Conservation (phyloP, 2,329 filamentous ascomycete species). For the Penicillium sclerotigenum region DNA sequence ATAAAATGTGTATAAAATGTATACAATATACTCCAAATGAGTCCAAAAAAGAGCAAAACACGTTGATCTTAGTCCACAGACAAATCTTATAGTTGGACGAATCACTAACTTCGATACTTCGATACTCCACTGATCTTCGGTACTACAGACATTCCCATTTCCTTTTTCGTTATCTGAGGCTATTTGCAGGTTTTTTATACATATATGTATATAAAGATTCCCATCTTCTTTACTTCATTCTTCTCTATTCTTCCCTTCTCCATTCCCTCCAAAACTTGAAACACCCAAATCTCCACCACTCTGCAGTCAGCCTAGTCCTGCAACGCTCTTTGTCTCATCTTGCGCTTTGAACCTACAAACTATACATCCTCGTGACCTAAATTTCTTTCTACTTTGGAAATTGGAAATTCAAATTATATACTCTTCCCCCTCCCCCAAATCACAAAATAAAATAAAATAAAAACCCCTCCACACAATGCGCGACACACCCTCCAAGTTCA, state of each 20-base stretch:
- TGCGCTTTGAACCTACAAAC: background rate
- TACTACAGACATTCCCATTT: background rate
- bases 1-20: too few species aligned
- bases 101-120: background rate
- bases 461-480: conserved; percentile 21
- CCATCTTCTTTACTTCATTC: background rate
- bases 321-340: conserved; percentile 20
- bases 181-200: conserved; percentile 6
- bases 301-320: conserved; percentile 9
- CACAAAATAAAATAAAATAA: background rate
- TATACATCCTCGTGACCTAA: conserved; percentile 1
- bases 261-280: conserved; percentile 4
- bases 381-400: background rate
- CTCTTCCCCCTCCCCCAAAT: background rate
- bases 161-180: background rate
- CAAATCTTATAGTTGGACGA: conserved; percentile 2
- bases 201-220: background rate
- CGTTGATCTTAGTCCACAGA: conserved; percentile 12
- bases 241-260: background rate
- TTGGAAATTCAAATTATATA: background rate
- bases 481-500: conserved; percentile 43
- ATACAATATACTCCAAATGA: too few species aligned
- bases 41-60: background rate
- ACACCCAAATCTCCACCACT: background rate
- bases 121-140: conserved; percentile 8